Conservation (phyloP, 768 basidiomycete species). For the Grammothele lineata region DNA sequence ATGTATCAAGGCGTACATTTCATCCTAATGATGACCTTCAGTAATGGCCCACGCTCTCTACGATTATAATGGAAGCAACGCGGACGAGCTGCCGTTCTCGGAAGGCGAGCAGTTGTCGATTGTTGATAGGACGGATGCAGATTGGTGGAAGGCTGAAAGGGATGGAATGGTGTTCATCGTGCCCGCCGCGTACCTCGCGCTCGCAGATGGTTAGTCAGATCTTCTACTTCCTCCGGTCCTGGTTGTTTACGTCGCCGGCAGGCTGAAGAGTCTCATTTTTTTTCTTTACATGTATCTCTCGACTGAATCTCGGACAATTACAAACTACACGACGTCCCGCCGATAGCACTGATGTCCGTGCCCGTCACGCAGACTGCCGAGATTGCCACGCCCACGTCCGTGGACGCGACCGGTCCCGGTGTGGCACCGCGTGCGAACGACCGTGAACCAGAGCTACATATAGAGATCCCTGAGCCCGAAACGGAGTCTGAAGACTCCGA, state of each 20-base stretch:
- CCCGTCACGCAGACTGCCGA: no score
- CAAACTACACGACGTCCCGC: neutral
- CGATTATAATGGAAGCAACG: slow-evolving; percentile 60
- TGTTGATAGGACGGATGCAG: slow-evolving; percentile 76
- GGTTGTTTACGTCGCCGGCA: slow-evolving; percentile 58
- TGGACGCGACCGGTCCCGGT: no score
- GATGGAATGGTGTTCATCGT: slow-evolving; percentile 85
- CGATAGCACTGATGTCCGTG: no score
- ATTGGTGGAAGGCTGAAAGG: slow-evolving; percentile 97
- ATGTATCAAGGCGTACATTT: neutral
- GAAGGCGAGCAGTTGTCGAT: slow-evolving; percentile 79
- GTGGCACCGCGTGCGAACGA: neutral
- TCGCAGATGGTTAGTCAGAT: slow-evolving; percentile 83
- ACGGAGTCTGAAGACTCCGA: no score
- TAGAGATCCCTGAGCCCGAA: no score
- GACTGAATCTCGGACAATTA: slow-evolving; percentile 18
- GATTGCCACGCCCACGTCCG: neutral
- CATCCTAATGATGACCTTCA: slow-evolving; percentile 19
- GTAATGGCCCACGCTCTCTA: slow-evolving; percentile 79
- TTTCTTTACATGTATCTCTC: slow-evolving; percentile 35
- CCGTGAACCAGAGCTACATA: neutral
- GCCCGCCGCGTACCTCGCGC: slow-evolving; percentile 87
- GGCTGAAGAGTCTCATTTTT: slow-evolving; percentile 77
- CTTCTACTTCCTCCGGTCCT: slow-evolving; percentile 49
- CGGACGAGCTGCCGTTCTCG: slow-evolving; percentile 81